A percentile compares a stretch with the other conserved stretches of the same genome.
Conservation (phyloP, 345 rosid species). For the Populus pruinosa region DNA sequence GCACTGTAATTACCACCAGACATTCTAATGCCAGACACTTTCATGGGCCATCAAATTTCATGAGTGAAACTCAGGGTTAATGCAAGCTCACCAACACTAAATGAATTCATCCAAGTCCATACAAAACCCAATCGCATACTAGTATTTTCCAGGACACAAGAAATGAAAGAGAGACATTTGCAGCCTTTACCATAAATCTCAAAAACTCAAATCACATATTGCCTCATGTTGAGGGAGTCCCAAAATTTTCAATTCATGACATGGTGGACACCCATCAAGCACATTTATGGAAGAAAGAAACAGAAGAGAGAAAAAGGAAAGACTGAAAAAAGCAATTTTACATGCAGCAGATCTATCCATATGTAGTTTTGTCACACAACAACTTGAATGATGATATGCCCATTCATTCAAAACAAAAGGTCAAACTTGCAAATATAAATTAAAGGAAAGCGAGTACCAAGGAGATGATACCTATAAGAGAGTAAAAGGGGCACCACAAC, state of each 20-base stretch:
- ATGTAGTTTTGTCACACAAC: neutral
- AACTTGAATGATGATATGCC: neutral
- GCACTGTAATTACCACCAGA: no score
- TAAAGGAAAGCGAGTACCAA: neutral
- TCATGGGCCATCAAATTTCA: neutral
- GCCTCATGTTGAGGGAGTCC: neutral
- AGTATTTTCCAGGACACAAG: neutral
- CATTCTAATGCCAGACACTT: neutral
- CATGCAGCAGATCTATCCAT: neutral
- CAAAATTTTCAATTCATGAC: neutral
- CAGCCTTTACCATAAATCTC: neutral
- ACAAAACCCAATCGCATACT: no score
- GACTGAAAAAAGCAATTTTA: neutral
- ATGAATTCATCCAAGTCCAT: neutral
- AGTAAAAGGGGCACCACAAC: conserved; percentile 13
- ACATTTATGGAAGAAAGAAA: neutral
- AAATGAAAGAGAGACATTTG: neutral
- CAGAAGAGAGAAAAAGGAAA: neutral
- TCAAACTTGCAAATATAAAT: neutral
- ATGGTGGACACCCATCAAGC: neutral
- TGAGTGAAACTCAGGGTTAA: neutral
- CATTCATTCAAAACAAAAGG: neutral
- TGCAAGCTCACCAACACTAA: neutral
- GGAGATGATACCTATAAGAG: conserved; percentile 35
- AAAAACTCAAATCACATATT: neutral